Evolutionary conservation across 1,284 basidiomycete species (phyloP).

Genomic region (Cutaneotrichosporon spelunceum): DNA sequence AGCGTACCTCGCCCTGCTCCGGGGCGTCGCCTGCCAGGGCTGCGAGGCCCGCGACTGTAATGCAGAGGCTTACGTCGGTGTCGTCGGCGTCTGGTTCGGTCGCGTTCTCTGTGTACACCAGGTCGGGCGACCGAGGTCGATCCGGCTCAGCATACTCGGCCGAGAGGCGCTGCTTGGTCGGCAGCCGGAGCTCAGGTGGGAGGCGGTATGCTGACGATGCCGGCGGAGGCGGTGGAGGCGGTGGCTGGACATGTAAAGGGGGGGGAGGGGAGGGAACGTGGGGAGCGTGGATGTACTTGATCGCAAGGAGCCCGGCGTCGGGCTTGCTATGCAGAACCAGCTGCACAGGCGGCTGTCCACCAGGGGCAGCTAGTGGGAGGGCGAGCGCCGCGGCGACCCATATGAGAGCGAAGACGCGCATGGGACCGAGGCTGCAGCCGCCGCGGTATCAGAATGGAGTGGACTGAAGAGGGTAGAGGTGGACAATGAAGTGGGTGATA

Average conservation of each 20-base stretch:
- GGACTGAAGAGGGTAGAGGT: neutral
- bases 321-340: neutral
- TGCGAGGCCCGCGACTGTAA: neutral
- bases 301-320: neutral
- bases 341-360: neutral
- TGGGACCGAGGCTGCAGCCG: neutral
- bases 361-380: neutral
- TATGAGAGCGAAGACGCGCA: neutral
- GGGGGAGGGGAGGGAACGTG: neutral
- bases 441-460: neutral
- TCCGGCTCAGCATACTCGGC: neutral
- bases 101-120: neutral
- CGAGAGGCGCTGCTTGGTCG: neutral
- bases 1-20: neutral
- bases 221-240: neutral
- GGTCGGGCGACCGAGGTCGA: neutral
- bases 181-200: neutral
- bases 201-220: too few relatives aligned
- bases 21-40: neutral
- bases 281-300: neutral
- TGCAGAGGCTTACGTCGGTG: constrained; percentile 1
- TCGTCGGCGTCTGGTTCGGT: neutral
- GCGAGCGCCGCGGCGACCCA: neutral
- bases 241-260: neutral
- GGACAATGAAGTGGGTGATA: neutral